Conservation (phyloP, 1,139 yeast species). For the Scheffersomyces illinoinensis region DNA sequence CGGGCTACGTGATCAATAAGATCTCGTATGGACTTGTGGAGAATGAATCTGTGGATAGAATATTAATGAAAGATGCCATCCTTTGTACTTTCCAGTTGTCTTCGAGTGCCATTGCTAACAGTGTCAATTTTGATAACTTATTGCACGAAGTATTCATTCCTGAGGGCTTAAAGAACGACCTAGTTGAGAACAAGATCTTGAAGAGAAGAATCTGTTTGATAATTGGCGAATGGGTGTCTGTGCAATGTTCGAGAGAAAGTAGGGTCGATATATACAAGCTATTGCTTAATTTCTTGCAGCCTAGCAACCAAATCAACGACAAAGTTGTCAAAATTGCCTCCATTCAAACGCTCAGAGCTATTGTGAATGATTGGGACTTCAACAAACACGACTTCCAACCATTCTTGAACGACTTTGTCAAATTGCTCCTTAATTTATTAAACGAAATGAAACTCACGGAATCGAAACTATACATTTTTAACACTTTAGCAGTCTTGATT, state of each 20-base stretch:
- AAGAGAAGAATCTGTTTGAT: constrained; percentile 77
- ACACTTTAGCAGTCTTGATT: constrained; percentile 64
- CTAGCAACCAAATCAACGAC: constrained; percentile 53
- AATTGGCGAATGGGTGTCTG: constrained; percentile 77
- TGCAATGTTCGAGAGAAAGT: constrained; percentile 61
- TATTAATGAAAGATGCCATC: constrained; percentile 75
- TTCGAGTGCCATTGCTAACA: constrained; percentile 62
- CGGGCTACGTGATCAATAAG: constrained; percentile 62
- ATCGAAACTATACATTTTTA: constrained; percentile 69
- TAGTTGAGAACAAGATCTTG: constrained; percentile 58
- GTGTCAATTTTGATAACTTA: constrained; percentile 62
- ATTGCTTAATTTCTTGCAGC: constrained; percentile 46
- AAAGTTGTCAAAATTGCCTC: constrained; percentile 76
- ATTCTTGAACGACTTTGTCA: constrained; percentile 55
- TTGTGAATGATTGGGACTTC: constrained; percentile 88
- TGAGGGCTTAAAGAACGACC: constrained; percentile 51
- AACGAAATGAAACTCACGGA: constrained; percentile 60
- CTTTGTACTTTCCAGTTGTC: constrained; percentile 82
- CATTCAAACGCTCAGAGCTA: constrained; percentile 64
- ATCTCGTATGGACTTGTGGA: constrained; percentile 53
- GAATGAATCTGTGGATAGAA: constrained; percentile 43
- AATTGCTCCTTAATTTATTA: constrained; percentile 48
- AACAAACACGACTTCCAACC: constrained; percentile 67
- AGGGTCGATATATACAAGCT: constrained; percentile 62
- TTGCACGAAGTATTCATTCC: constrained; percentile 66